Percentiles rank a stretch among this genome's conserved stretches.
phyloP scores from a whole-genome alignment of 2,329 filamentous ascomycete species.

The Hypoxylon sp. region DNA sequence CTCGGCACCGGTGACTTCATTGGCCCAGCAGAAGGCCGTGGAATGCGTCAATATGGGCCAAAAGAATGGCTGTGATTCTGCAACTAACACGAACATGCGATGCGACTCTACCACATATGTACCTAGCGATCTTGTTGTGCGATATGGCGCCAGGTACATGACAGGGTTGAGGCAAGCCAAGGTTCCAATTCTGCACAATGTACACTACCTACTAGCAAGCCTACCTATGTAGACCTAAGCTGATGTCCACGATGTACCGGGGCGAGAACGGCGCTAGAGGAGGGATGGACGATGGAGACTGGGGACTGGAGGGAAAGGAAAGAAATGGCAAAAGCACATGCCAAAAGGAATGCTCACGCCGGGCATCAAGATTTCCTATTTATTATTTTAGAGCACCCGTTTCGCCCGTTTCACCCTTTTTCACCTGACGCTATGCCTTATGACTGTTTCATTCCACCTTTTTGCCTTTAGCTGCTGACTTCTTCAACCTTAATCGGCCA shows the following conservation, averaged over 20 bases:
- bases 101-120: conserved; percentile 31
- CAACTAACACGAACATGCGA: conserved; percentile 32
- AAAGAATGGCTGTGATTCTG: conserved; percentile 29
- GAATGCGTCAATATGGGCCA: conserved; percentile 42
- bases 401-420: conserved; percentile 20
- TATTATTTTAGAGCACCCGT: conserved; percentile 33
- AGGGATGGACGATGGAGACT: background rate
- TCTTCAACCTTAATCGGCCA: conserved; percentile 41
- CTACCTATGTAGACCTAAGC: too few species aligned
- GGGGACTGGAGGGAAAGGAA: background rate
- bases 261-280: background rate
- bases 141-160: conserved; percentile 27
- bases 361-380: conserved; percentile 26
- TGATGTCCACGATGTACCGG: background rate
- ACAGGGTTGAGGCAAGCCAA: conserved; percentile 16
- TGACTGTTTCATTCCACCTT: conserved; percentile 30
- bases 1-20: conserved; percentile 37
- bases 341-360: conserved; percentile 25
- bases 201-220: background rate
- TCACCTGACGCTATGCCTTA: conserved; percentile 29
- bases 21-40: conserved; percentile 31
- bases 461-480: conserved; percentile 36
- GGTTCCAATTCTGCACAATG: background rate
- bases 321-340: conserved; percentile 22
- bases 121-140: conserved; percentile 13